Percentiles rank a stretch among this genome's conserved stretches.
Conservation (phyloP, 768 basidiomycete genomes). For the Ephemerocybe angulata region DNA sequence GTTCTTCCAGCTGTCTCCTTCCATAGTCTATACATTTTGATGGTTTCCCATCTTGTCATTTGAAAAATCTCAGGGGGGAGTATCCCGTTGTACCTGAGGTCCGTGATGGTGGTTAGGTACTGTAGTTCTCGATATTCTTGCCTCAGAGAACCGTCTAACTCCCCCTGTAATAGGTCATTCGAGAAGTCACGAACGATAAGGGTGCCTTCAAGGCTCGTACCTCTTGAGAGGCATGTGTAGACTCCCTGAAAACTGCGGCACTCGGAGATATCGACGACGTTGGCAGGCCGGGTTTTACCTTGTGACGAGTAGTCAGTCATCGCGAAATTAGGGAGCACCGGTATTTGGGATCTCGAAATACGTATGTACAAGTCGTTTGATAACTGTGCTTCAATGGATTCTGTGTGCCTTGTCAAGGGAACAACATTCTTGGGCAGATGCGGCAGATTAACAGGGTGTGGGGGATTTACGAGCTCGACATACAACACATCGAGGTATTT, state of each 20-base stretch:
- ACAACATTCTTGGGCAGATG: conserved; percentile 29
- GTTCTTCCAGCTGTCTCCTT: no score
- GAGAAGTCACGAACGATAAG: conserved; percentile 8
- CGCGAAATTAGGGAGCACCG: conserved; percentile 25
- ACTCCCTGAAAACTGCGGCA: conserved; percentile 19
- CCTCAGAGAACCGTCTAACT: conserved; percentile 10
- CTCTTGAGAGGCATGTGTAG: conserved; percentile 29
- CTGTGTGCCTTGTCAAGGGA: conserved; percentile 14
- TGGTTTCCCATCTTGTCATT: no score
- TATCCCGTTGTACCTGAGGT: no score
- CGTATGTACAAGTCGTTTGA: conserved; percentile 15
- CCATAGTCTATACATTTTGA: no score
- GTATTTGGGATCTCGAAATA: conserved; percentile 20
- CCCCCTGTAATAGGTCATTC: conserved; percentile 13
- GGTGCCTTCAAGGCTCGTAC: conserved; percentile 19
- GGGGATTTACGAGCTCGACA: conserved; percentile 23
- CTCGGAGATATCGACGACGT: conserved; percentile 23
- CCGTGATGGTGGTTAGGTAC: no score
- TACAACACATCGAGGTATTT: conserved; percentile 24
- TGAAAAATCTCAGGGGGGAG: no score
- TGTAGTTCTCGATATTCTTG: no score
- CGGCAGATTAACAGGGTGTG: conserved; percentile 17
- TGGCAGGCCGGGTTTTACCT: conserved; percentile 25
- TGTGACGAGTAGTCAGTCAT: conserved; percentile 32
- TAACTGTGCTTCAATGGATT: conserved; percentile 9